A percentile compares a stretch with the other conserved stretches of the same genome.
phyloP scores from a whole-genome alignment of 2,329 filamentous ascomycete species.

The Aspergillus brasiliensis region DNA sequence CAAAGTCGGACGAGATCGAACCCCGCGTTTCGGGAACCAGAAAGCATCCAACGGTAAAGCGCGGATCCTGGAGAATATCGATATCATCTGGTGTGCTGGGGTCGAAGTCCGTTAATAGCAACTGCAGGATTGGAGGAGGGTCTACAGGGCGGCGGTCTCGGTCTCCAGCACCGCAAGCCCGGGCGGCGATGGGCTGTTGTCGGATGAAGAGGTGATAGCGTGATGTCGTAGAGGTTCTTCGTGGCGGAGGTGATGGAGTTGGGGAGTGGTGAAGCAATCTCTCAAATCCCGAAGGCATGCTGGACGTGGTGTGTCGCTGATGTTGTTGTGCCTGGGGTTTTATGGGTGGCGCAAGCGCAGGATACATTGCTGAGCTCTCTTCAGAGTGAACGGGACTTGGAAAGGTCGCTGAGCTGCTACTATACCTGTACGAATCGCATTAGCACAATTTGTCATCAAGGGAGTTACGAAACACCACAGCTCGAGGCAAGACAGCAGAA shows the following conservation, averaged over 20 bases:
- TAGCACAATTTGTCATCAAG: constrained; percentile 15
- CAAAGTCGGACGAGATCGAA: constrained; percentile 6
- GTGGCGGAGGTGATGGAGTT: constrained; percentile 24
- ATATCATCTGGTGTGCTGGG: constrained; percentile 39
- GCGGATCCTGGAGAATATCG: constrained; percentile 41
- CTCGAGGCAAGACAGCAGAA: neutral
- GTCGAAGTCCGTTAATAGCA: constrained; percentile 49
- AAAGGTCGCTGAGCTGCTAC: constrained; percentile 30
- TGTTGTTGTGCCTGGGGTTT: constrained; percentile 19
- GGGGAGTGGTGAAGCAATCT: constrained; percentile 38
- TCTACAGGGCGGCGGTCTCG: constrained; percentile 50
- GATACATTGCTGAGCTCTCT: constrained; percentile 23
- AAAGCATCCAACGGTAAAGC: constrained; percentile 48
- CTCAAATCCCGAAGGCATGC: constrained; percentile 41
- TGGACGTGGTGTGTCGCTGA: constrained; percentile 22
- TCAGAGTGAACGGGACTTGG: constrained; percentile 34
- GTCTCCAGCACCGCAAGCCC: constrained; percentile 51
- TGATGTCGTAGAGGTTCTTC: constrained; percentile 25
- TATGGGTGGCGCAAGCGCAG: constrained; percentile 12
- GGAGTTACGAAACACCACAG: neutral
- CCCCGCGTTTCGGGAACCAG: constrained; percentile 37
- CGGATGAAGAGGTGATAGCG: constrained; percentile 47
- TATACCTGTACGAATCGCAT: constrained; percentile 26
- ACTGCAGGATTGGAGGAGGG: constrained; percentile 51
- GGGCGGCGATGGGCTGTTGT: constrained; percentile 50